Conservation (phyloP, 495 filamentous ascomycete species). For the Aspergillus nidulans region DNA sequence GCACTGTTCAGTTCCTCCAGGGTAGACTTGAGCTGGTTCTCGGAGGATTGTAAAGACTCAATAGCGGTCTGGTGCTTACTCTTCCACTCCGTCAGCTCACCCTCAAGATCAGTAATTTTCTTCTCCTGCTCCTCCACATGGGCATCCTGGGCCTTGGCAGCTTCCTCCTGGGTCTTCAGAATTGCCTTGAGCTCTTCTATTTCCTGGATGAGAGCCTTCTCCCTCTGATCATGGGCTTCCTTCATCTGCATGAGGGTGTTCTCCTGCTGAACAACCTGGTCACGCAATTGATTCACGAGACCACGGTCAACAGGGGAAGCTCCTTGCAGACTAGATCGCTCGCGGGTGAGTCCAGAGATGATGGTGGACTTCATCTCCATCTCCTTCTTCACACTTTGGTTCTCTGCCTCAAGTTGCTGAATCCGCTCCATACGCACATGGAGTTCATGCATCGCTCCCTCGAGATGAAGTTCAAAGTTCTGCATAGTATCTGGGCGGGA, state of each 20-base stretch:
- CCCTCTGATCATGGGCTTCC: conserved; percentile 64
- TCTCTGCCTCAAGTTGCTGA: conserved; percentile 81
- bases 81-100: conserved; percentile 72
- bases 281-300: conserved; percentile 79
- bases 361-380: conserved; percentile 95
- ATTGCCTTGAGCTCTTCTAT: conserved; percentile 61
- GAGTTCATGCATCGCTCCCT: conserved; percentile 88
- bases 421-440: conserved; percentile 82
- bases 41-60: conserved; percentile 66
- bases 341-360: conserved; percentile 88
- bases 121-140: conserved; percentile 50
- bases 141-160: conserved; percentile 40
- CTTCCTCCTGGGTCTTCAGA: conserved; percentile 44
- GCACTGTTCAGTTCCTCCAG: conserved; percentile 65
- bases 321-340: conserved; percentile 79
- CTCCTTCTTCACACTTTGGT: conserved; percentile 79
- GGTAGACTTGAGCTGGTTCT: conserved; percentile 66
- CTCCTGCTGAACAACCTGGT: conserved; percentile 82
- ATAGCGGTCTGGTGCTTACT: conserved; percentile 66
- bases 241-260: conserved; percentile 69
- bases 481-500: conserved; percentile 77
- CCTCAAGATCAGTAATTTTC: conserved; percentile 67
- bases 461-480: conserved; percentile 88
- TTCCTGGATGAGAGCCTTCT: conserved; percentile 67
- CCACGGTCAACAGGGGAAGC: conserved; percentile 86